phyloP scores from a whole-genome alignment of 225 moss, liverwort and hornwort genomes.

The Pseudoscleropodium purum region DNA sequence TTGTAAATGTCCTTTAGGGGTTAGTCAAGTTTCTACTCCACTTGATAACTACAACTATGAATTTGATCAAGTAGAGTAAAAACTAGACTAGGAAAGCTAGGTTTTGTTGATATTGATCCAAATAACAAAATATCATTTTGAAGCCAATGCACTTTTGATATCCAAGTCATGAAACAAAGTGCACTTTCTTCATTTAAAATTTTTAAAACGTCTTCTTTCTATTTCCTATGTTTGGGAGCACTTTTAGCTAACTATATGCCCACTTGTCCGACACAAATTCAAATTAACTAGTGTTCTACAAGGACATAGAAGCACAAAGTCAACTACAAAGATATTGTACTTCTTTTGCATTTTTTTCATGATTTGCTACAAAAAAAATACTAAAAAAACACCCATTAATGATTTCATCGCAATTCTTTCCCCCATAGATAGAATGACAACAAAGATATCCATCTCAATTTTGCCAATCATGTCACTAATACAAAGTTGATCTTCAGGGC shows the following conservation, averaged over 20 bases:
- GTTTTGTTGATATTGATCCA: not conserved
- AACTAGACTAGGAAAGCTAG: rapidly evolving
- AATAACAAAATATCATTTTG: not conserved
- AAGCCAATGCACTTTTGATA: not conserved
- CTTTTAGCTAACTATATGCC: not conserved
- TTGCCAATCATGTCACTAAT: not conserved
- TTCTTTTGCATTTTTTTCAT: not conserved
- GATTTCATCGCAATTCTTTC: too few relatives aligned
- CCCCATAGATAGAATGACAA: not conserved
- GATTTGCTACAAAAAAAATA: not conserved
- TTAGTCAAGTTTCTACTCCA: not conserved
- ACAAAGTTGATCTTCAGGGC: not conserved
- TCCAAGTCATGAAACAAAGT: not conserved
- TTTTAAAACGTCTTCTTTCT: not conserved
- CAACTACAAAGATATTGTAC: not conserved
- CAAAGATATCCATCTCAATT: too few relatives aligned
- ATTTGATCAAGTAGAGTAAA: not conserved
- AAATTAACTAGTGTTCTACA: too few relatives aligned
- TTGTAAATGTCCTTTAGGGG: not conserved
- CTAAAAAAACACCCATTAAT: rapidly evolving
- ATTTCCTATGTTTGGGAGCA: not conserved
- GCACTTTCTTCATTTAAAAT: rapidly evolving
- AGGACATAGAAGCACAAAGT: not conserved
- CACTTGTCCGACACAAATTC: rapidly evolving
- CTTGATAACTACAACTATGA: not conserved